Base-by-base conservation (phyloP, 257 asterid species). In the Jacaranda mimosifolia region DNA sequence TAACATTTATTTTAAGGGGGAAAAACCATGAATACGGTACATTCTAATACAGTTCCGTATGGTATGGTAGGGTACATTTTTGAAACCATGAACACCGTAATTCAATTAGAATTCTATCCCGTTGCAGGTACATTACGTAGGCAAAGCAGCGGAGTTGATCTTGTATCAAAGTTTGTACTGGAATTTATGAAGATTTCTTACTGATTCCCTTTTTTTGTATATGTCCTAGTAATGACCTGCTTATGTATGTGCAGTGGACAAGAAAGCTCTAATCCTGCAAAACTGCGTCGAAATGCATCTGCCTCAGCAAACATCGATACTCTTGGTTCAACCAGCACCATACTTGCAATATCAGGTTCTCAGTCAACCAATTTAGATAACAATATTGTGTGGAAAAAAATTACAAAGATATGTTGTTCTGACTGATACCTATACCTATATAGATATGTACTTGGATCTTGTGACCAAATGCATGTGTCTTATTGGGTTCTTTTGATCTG, bases 241-340 rank as follows among this genome's bases (percentile, higher is more conserved):
- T 63, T 84, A 35, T 59, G 66, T 66, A 72, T 76, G 40, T 83
- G 85, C 89, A 91, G 98, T 82, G 91, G 81, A 53, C 80, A 72
- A 45, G 97, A 91, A 69, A 83, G 85, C 67, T 72, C 83, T 56
- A 81, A 75, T 81, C 86, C 90, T 51, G 86, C 87, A 60, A 90
- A 79, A 81, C 81, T 90, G 75, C 91, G 92, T 18, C 84, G 98
- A 81, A 90, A 95, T 75, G 90, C 92, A 73, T 95, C 97, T 73
- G 89, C 94, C 52, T 73, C 95, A 42, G 91, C 93, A 6, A 82
- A 86, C 86, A 79, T 95, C 83, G 80, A 80, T 78, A 78, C 49
- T 78, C 83, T 95, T 55, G 76, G 86, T 57, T 89, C 93, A 78
- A 77, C 81, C 74, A 59, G 77, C 78, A 13, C 89, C 78, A 13